Conservation (phyloP, 257 asterid species). For the Solanum sejunctum region DNA sequence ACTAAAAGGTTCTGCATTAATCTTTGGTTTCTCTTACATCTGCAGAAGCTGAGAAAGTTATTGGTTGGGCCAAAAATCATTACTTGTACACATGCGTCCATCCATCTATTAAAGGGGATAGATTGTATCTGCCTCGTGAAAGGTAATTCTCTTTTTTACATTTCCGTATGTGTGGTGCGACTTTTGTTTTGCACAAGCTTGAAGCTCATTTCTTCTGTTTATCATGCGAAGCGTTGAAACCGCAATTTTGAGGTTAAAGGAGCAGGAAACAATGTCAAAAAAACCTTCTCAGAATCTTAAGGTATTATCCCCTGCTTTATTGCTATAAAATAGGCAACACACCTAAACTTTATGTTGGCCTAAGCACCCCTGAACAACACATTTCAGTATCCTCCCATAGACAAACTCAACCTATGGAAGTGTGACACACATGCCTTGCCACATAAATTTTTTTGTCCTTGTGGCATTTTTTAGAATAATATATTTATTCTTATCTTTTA, state of each 20-base stretch:
- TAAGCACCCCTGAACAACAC: not conserved
- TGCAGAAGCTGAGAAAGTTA: slow-evolving; percentile 83
- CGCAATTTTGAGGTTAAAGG: slow-evolving; percentile 77
- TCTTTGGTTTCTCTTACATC: slow-evolving; percentile 1
- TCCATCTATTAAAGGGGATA: slow-evolving; percentile 69
- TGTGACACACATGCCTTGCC: not conserved
- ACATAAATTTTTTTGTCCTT: not conserved
- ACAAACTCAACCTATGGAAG: not conserved
- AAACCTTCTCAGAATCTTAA: slow-evolving; percentile 79
- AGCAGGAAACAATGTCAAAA: slow-evolving; percentile 58
- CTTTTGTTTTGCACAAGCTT: slow-evolving; percentile 10
- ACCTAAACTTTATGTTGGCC: not conserved
- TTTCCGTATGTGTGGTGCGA: slow-evolving; percentile 1
- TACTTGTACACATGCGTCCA: slow-evolving; percentile 61
- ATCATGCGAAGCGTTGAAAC: slow-evolving; percentile 56
- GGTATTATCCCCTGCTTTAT: slow-evolving; percentile 29
- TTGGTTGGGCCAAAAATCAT: slow-evolving; percentile 96
- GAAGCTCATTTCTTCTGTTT: slow-evolving; percentile 6
- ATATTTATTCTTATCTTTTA: not conserved
- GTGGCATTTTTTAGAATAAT: not conserved
- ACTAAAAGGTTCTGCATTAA: not conserved
- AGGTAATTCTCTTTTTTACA: slow-evolving; percentile 43
- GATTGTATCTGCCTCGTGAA: slow-evolving; percentile 65
- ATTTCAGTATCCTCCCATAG: not conserved
- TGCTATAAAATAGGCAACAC: not conserved